Conservation (phyloP, 2,329 filamentous ascomycete species). For the Aspergillus tamarii region DNA sequence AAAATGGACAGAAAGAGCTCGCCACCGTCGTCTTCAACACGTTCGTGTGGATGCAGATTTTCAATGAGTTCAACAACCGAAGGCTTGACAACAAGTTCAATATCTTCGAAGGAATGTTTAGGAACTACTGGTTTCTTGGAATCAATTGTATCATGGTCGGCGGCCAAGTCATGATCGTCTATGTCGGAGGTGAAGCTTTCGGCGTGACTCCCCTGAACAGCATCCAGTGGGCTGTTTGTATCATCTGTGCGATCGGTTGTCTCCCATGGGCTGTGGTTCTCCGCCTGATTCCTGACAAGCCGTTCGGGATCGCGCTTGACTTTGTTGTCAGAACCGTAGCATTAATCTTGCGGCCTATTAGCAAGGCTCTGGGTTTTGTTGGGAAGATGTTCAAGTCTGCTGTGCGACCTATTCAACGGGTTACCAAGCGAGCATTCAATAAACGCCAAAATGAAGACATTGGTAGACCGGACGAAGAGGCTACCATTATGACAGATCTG, state of each 20-base stretch:
- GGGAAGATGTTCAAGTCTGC: constrained; percentile 28
- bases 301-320: constrained; percentile 47
- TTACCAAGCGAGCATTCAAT: constrained; percentile 20
- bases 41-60: constrained; percentile 99
- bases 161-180: constrained; percentile 87
- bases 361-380: constrained; percentile 33
- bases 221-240: constrained; percentile 84
- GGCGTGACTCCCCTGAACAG: constrained; percentile 70
- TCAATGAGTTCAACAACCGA: constrained; percentile 97
- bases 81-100: constrained; percentile 94
- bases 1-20: constrained; percentile 57
- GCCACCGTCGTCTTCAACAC: constrained; percentile 93
- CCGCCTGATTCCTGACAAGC: constrained; percentile 77
- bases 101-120: constrained; percentile 84
- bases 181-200: constrained; percentile 81
- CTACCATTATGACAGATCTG: constrained; percentile 16
- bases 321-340: constrained; percentile 60
- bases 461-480: constrained; percentile 21
- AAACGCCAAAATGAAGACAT: constrained; percentile 6
- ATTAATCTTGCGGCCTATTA: constrained; percentile 50
- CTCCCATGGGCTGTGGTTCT: constrained; percentile 81
- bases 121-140: constrained; percentile 85
- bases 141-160: constrained; percentile 88
- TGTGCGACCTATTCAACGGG: constrained; percentile 29
- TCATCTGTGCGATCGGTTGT: constrained; percentile 81